Base-by-base conservation (phyloP, 2,329 filamentous ascomycete species). In the Sclerotinia sclerotiorum region DNA sequence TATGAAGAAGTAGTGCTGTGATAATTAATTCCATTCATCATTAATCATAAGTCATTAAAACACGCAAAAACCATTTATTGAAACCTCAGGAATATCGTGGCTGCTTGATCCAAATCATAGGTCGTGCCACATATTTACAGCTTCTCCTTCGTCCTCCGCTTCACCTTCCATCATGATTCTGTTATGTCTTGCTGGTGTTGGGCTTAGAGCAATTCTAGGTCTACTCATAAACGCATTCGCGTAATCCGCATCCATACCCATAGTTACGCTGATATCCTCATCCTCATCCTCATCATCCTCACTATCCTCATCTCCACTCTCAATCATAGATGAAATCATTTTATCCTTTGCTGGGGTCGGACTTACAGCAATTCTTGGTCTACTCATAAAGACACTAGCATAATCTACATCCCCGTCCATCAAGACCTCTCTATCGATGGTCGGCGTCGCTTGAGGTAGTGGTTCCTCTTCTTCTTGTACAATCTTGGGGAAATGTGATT, bases 141-240 rank as follows among this genome's bases (percentile, higher is more conserved):
- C 46, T 51, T n/a, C 27, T 21, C n/a, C 56, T 46, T 54, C 65
- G 13, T 44, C 44, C 5, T 67, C 48, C 19, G 6, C 42, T 6
- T 57, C 39, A 19, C 24, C 32, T 2, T 21, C 27, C 52, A 35
- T 48, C 24, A 19, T 46, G 2, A 29, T 27, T 39, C 35, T 62
- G 27, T 48, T 63, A 27, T 67, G n/a, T 21, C 35, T 21, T 10
- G 8, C 35, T 2, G 65, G 56, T 5, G 72, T 72, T 1, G 93
- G 93, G 77, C 93, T 97, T 19, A 87, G 87, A 72, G 89, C 89
- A 72, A 97, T 87, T 78, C 88, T 90, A 0, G 94, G 94, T 72
- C 94, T 81, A 71, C 91, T 94, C 79, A 89, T 92, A 77, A 97
- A 97, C 1, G 97, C 89, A 35, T 89, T 90, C 69, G 91, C 89